These are phyloP conservation scores for Solanum hybrid DNA, from an alignment of 305 asterid genomes.

Conservation along the genomic window DNA sequence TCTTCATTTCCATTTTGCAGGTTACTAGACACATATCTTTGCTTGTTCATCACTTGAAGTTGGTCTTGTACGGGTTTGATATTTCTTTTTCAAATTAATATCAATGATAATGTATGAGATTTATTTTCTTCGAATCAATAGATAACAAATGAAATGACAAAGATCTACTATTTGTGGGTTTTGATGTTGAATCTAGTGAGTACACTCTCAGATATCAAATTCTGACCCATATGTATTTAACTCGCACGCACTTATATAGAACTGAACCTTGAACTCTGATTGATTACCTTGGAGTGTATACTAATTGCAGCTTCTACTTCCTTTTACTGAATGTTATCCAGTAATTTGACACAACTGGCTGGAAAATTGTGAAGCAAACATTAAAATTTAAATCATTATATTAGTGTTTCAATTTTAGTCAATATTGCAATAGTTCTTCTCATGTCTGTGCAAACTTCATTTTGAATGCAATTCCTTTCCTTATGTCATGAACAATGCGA, in stretches of 20 bases:
- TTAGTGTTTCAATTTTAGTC: not conserved
- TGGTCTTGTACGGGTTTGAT: conserved; percentile 88
- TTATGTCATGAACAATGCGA: not conserved
- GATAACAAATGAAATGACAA: not conserved
- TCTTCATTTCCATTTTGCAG: conserved; percentile 28
- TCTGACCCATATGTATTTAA: not conserved
- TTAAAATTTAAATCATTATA: not conserved
- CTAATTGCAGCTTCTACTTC: not conserved
- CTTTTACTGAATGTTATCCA: not conserved
- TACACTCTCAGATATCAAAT: not conserved
- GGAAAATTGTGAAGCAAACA: not conserved
- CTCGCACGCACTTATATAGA: not conserved
- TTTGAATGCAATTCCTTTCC: not conserved
- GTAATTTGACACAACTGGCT: not conserved
- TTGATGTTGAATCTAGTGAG: not conserved
- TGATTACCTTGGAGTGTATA: not conserved
- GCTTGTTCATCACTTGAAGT: conserved; percentile 96
- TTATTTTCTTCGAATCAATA: not conserved
- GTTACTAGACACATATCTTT: conserved; percentile 92
- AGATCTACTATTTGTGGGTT: not conserved
- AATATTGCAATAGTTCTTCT: not conserved
- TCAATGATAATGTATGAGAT: not conserved
- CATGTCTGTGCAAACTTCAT: not conserved
- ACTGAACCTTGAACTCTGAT: not conserved
- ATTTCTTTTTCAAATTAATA: conserved; percentile 13